Base-by-base conservation (phyloP, 2,329 filamentous ascomycete genomes). In the Exophiala spinifera region DNA sequence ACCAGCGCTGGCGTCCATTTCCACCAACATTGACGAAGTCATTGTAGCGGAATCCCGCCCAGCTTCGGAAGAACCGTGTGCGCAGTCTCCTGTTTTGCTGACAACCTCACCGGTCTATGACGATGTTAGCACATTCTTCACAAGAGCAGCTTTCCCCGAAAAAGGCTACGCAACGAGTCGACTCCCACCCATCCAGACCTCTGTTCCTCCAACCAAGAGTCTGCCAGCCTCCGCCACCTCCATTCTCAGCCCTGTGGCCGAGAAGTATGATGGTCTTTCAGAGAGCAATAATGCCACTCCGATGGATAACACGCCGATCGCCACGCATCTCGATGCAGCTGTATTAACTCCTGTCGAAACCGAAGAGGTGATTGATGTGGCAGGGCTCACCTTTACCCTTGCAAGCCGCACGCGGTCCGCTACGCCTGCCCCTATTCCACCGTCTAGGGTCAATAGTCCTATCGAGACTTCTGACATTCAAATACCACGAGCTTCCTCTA, bases 141-240 rank as follows among this genome's bases (percentile, higher is more conserved):
- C 53, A 8, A 43, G 57, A 33, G 52, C 49, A 14, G 43, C 49
- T 31, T 53, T 97, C 91, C 79, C 55, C 15, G 49, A 90, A 84
- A 59, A 87, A 83, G 69, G 76, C 88, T 37, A 95, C 96, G 68
- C 91, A 95, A 69, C 80, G 96, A 7, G 83, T 96, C 76, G 92
- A 92, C 39, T 92, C 85, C 70, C 85, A 86, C 61, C 96, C 96
- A 92, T 86, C 83, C 15, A 79, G 84, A 68, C 75, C 78, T 49
- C 91, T 53, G 79, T 84, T 1, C 74, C 74, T 5, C 75, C 87
- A 0, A 72, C 75, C 37, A 55, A 43, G 21, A 57, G 54, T 23
- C 57, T 57, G 28, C 57, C 57, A n/a, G 55, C 55, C 36, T 60
- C 55, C 1, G 57, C 51, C 3, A n/a, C 57, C 20, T 60, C 57